These are phyloP conservation scores for Colletotrichum tamarilloi DNA, from an alignment of 2,329 filamentous ascomycete species.

Conservation along the genomic window DNA sequence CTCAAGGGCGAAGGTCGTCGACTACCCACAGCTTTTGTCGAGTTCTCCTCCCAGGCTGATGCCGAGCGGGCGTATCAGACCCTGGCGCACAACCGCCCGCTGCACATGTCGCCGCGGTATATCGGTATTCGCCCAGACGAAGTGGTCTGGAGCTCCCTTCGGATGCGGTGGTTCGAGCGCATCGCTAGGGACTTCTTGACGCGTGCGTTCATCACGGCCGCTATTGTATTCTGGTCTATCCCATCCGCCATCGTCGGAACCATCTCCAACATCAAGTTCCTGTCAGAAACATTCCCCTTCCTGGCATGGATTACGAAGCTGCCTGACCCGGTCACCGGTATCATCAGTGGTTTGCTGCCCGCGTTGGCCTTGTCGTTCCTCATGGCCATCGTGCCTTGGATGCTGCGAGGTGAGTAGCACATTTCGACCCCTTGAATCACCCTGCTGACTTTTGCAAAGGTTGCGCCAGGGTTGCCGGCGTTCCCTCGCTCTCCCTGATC, in stretches of 20 bases:
- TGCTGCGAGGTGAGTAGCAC: constrained; percentile 72
- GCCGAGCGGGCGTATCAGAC: constrained; percentile 89
- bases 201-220: constrained; percentile 73
- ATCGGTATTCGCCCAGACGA: constrained; percentile 85
- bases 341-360: constrained; percentile 87
- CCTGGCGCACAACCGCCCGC: constrained; percentile 81
- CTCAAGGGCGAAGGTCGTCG: constrained; percentile 67
- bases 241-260: constrained; percentile 83
- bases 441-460: constrained; percentile 51
- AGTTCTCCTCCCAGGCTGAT: constrained; percentile 84
- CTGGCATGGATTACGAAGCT: constrained; percentile 79
- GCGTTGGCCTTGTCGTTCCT: constrained; percentile 82
- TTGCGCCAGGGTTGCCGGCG: constrained; percentile 77
- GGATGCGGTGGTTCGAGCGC: constrained; percentile 77
- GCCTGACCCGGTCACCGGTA: constrained; percentile 75
- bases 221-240: constrained; percentile 88
- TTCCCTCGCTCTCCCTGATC: constrained; percentile 75
- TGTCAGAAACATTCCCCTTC: constrained; percentile 74
- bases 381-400: constrained; percentile 83
- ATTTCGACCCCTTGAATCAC: neutral
- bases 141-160: constrained; percentile 86
- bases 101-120: constrained; percentile 87
- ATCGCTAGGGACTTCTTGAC: constrained; percentile 75
- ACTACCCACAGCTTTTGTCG: constrained; percentile 87
- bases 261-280: constrained; percentile 83